Percentiles rank a stretch among this genome's conserved stretches.
Evolutionary conservation across 192 early-diverging fungal species (phyloP).

Genomic region (Coemansia sp.): DNA sequence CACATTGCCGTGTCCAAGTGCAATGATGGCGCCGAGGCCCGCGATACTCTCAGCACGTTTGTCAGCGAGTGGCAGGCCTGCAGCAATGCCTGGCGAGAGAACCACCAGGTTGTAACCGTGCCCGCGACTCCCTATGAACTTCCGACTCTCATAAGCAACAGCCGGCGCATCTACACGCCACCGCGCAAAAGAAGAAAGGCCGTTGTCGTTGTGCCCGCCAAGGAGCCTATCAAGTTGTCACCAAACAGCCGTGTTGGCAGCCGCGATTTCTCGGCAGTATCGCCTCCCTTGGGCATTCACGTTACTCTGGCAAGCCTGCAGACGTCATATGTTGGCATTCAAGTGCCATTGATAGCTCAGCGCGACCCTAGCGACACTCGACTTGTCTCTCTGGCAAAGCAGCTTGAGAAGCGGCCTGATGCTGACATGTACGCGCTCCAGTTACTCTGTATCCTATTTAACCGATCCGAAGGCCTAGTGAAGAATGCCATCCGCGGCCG

Average conservation of each 20-base stretch:
- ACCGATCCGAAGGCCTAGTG: slow-evolving; percentile 74
- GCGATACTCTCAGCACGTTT: background rate
- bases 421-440: slow-evolving; percentile 30
- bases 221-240: background rate
- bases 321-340: slow-evolving; percentile 45
- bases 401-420: slow-evolving; percentile 30
- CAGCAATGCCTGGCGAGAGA: slow-evolving; percentile 26
- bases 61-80: slow-evolving; percentile 23
- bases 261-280: slow-evolving; percentile 17
- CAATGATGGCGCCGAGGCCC: slow-evolving; percentile 5
- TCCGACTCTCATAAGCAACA: slow-evolving; percentile 6
- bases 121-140: slow-evolving; percentile 32
- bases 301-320: slow-evolving; percentile 25
- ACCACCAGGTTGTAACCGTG: slow-evolving; percentile 9
- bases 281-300: slow-evolving; percentile 33
- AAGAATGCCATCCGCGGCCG: slow-evolving; percentile 77
- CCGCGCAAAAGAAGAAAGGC: slow-evolving; percentile 35
- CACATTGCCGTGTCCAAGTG: slow-evolving; percentile 24
- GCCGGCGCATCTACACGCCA: background rate
- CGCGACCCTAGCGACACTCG: background rate
- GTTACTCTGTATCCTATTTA: slow-evolving; percentile 65
- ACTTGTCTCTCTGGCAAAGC: slow-evolving; percentile 12
- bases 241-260: slow-evolving; percentile 15
- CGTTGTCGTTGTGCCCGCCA: background rate
- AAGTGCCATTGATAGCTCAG: slow-evolving; percentile 23